A percentile compares a stretch with the other conserved stretches of the same genome.
Conservation (phyloP, 2,329 filamentous ascomycete genomes). For the Diplodia scrobiculata region DNA sequence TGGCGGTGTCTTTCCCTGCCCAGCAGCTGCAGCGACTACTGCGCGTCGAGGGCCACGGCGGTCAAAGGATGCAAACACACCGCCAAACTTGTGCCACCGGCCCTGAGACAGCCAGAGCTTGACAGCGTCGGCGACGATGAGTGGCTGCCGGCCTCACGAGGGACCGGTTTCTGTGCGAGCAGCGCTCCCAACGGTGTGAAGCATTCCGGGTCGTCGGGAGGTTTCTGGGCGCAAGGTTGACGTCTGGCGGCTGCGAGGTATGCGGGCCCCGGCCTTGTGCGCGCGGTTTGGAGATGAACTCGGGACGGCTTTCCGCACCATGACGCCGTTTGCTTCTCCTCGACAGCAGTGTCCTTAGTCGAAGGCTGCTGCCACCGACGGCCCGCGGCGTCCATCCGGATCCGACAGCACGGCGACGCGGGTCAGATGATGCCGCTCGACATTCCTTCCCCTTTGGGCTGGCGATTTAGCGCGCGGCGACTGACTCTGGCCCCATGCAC, state of each 20-base stretch:
- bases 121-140: constrained; percentile 16
- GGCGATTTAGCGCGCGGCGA: constrained; percentile 1
- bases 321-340: constrained; percentile 16
- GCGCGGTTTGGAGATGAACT: constrained; percentile 3
- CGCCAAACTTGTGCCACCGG: constrained; percentile 25
- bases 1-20: constrained; percentile 12
- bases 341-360: constrained; percentile 6
- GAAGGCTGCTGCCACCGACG: not conserved
- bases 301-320: constrained; percentile 19
- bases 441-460: constrained; percentile 17
- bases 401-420: constrained; percentile 14
- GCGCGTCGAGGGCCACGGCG: constrained; percentile 19
- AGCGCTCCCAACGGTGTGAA: constrained; percentile 20
- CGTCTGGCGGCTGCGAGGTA: constrained; percentile 18
- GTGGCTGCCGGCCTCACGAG: constrained; percentile 19
- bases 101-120: constrained; percentile 27
- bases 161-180: constrained; percentile 7
- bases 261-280: not conserved
- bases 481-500: constrained; percentile 24
- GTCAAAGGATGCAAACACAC: constrained; percentile 27
- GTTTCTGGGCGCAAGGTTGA: constrained; percentile 19
- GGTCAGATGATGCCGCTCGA: constrained; percentile 19
- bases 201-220: constrained; percentile 28
- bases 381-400: not conserved
- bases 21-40: constrained; percentile 14